These are phyloP conservation scores for Lasiosphaeriaceae sp. DNA, from an alignment of 495 filamentous ascomycete species.

Conservation along the genomic window DNA sequence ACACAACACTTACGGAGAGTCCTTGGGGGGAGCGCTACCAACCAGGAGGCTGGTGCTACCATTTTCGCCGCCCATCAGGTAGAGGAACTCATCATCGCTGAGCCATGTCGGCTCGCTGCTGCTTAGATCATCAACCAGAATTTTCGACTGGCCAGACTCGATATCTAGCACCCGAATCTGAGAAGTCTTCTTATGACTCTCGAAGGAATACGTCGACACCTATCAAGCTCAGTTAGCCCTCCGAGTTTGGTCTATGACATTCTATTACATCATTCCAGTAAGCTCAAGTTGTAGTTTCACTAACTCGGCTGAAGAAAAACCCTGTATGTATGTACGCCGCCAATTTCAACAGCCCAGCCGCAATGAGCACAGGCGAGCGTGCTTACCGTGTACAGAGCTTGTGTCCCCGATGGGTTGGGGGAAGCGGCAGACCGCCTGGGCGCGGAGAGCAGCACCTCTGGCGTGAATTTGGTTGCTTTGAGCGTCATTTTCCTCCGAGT, in stretches of 20 bases:
- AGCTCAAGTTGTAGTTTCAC: too few relatives aligned
- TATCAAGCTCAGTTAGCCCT: constrained; percentile 2
- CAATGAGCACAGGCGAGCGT: background rate
- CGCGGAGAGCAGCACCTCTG: constrained; percentile 79
- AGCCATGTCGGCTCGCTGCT: constrained; percentile 76
- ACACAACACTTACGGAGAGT: constrained; percentile 5
- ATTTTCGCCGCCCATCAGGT: constrained; percentile 60
- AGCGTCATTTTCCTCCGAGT: constrained; percentile 50
- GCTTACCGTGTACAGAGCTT: constrained; percentile 62
- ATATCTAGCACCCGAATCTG: constrained; percentile 77
- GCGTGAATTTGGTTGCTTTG: constrained; percentile 66
- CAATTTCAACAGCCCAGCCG: too few relatives aligned
- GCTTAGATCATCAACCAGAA: constrained; percentile 60
- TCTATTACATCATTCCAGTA: background rate
- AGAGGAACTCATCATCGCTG: constrained; percentile 60
- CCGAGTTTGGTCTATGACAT: background rate
- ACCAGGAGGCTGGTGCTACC: constrained; percentile 63
- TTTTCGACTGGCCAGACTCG: constrained; percentile 57
- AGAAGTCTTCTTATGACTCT: constrained; percentile 66
- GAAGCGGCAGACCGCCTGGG: constrained; percentile 73
- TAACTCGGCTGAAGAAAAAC: too few relatives aligned
- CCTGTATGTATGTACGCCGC: too few relatives aligned
- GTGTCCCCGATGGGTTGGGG: constrained; percentile 68
- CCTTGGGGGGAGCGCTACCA: constrained; percentile 51
- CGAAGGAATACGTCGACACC: constrained; percentile 76